These are phyloP conservation scores for Colletotrichum karsti DNA, from an alignment of 2,329 filamentous ascomycete genomes.

Conservation along the genomic window DNA sequence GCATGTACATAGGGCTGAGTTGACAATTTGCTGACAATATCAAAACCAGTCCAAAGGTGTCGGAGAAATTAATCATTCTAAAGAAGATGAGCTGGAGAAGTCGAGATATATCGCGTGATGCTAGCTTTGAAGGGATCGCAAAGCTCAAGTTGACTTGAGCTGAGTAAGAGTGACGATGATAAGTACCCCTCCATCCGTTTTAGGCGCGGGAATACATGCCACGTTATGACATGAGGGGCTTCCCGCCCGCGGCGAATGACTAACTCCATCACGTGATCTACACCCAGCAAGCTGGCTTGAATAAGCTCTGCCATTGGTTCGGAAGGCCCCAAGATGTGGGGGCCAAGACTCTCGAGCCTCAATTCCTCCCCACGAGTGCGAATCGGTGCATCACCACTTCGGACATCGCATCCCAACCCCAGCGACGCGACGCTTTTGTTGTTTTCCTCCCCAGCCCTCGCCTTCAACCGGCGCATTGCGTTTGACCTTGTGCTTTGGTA, in stretches of 20 bases:
- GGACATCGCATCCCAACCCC: constrained; percentile 26
- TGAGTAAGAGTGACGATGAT: constrained; percentile 7
- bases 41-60: too few relatives aligned
- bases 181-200: constrained; percentile 12
- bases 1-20: too few relatives aligned
- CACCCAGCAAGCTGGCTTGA: neutral
- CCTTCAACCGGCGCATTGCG: constrained; percentile 24
- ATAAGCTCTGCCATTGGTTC: constrained; percentile 18
- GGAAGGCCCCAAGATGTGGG: constrained; percentile 9
- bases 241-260: neutral
- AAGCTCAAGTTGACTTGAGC: neutral
- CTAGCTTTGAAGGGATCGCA: too few relatives aligned
- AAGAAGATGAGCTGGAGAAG: too few relatives aligned
- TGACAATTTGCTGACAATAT: too few relatives aligned
- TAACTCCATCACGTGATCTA: neutral
- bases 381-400: constrained; percentile 28
- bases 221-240: constrained; percentile 14
- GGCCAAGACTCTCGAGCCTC: constrained; percentile 24
- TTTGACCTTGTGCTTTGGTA: constrained; percentile 18
- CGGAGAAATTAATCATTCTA: too few relatives aligned
- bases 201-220: constrained; percentile 1
- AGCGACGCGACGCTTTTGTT: constrained; percentile 26
- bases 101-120: too few relatives aligned
- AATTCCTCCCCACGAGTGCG: constrained; percentile 28
- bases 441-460: constrained; percentile 4